phyloP scores from a whole-genome alignment of 2,329 filamentous ascomycete genomes.

The Diaporthe capsici region DNA sequence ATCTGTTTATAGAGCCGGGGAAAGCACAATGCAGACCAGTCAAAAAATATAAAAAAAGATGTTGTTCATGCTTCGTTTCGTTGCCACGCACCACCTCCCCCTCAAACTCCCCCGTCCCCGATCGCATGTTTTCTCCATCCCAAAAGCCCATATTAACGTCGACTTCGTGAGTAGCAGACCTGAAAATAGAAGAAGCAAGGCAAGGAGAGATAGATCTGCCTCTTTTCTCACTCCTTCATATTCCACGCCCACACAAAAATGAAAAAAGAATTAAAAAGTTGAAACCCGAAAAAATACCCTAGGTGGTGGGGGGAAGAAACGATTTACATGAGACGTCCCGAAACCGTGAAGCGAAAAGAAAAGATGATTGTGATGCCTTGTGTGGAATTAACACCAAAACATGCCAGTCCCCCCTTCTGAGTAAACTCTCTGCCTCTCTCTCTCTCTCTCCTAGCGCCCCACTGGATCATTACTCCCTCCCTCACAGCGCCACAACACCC shows the following conservation, averaged over 20 bases:
- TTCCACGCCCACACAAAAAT: background rate
- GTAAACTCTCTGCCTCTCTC: too few species aligned
- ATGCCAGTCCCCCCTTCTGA: background rate
- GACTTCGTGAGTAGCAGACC: conserved; percentile 20
- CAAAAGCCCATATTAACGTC: conserved; percentile 5
- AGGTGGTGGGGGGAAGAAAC: background rate
- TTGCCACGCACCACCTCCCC: background rate
- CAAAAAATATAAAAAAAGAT: background rate
- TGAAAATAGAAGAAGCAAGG: background rate
- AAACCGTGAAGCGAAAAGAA: background rate
- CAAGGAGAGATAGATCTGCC: background rate
- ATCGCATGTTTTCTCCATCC: background rate
- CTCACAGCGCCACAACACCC: conserved; percentile 49
- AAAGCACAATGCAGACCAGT: background rate
- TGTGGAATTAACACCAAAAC: conserved; percentile 17
- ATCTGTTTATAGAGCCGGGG: background rate
- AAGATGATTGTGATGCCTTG: conserved; percentile 18
- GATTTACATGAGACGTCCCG: conserved; percentile 12
- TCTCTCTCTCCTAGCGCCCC: background rate
- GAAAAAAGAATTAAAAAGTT: background rate
- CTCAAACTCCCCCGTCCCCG: background rate
- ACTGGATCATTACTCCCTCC: too few species aligned
- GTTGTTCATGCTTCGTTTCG: conserved; percentile 9
- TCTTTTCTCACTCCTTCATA: background rate
- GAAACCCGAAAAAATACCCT: background rate